Evolutionary conservation across 2,329 filamentous ascomycete genomes (phyloP).

Genomic region (Dendrostoma leiphaemia): DNA sequence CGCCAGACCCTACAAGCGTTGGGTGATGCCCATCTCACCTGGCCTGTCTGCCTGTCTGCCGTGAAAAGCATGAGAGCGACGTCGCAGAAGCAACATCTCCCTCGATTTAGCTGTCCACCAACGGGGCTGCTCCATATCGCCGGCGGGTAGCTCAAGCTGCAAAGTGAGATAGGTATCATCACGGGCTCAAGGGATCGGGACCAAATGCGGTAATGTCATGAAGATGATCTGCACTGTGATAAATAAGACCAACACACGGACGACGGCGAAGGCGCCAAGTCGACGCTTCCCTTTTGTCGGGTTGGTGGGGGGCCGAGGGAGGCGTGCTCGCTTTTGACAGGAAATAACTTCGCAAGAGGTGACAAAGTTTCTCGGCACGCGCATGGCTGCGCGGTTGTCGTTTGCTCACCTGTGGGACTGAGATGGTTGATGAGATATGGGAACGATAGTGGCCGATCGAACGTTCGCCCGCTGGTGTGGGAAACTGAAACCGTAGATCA

Average conservation of each 20-base stretch:
- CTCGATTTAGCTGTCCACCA: not conserved
- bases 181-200: not conserved
- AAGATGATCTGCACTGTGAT: not conserved
- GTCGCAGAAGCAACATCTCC: not conserved
- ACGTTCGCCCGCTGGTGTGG: conserved; percentile 8
- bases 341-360: no score
- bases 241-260: not conserved
- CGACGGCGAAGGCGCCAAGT: no score
- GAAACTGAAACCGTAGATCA: conserved; percentile 16
- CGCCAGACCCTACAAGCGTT: not conserved
- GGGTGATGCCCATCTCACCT: not conserved
- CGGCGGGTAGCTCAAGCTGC: no score
- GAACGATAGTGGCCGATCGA: conserved; percentile 4
- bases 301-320: no score
- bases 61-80: not conserved
- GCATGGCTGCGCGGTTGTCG: not conserved
- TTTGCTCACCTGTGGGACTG: not conserved
- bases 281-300: no score
- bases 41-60: no score
- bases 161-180: no score
- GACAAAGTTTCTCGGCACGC: not conserved
- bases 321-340: no score
- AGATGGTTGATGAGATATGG: not conserved
- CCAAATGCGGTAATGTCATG: not conserved
- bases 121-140: not conserved